Percentiles rank a stretch among this genome's conserved stretches.
Conservation (phyloP, 805 yeast genomes). For the Candida ficus region DNA sequence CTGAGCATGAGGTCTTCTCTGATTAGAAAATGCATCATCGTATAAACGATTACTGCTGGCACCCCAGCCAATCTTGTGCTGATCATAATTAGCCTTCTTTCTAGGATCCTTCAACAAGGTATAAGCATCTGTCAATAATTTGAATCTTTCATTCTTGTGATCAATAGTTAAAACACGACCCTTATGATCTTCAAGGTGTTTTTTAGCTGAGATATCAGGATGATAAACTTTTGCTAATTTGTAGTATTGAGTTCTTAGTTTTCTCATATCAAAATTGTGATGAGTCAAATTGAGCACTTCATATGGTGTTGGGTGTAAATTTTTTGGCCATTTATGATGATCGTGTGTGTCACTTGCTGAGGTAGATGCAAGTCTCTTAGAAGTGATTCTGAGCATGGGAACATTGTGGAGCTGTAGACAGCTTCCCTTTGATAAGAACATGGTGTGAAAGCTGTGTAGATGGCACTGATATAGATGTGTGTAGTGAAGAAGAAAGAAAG, state of each 20-base stretch:
- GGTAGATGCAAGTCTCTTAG: conserved; percentile 1
- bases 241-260: conserved; percentile 47
- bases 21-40: conserved; percentile 8
- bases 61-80: conserved; percentile 42
- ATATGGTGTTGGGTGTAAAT: conserved; percentile 59
- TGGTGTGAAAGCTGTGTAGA: too few relatives aligned
- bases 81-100: conserved; percentile 41
- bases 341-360: conserved; percentile 1
- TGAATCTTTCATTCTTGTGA: conserved; percentile 37
- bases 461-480: too few relatives aligned
- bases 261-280: conserved; percentile 30
- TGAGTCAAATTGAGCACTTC: conserved; percentile 50
- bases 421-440: too few relatives aligned
- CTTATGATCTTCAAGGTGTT: conserved; percentile 22
- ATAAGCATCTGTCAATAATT: conserved; percentile 53
- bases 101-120: conserved; percentile 43
- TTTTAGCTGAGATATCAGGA: conserved; percentile 53
- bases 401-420: too few relatives aligned
- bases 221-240: conserved; percentile 72
- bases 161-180: conserved; percentile 29
- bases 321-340: conserved; percentile 50
- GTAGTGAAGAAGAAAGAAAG: neutral
- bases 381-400: conserved; percentile 1
- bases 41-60: conserved; percentile 8
- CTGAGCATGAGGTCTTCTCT: conserved; percentile 1